Conservation (phyloP, 495 filamentous ascomycete species). For the Talaromyces liani region DNA sequence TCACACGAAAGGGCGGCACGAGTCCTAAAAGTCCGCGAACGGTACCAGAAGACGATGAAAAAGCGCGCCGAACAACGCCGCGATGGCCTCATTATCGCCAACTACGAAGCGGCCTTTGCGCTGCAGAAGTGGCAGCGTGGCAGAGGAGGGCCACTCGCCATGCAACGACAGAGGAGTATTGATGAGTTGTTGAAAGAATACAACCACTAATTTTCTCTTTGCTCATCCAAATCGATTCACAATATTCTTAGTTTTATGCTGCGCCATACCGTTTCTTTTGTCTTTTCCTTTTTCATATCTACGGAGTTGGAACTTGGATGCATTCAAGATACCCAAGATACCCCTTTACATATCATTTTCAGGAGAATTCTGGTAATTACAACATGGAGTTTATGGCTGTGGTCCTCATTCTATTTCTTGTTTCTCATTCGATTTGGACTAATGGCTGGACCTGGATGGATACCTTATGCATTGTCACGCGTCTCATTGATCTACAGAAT, state of each 20-base stretch:
- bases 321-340: background rate
- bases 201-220: background rate
- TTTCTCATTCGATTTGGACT: background rate
- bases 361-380: background rate
- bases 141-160: constrained; percentile 1
- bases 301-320: background rate
- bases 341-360: background rate
- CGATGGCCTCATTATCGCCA: constrained; percentile 7
- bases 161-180: background rate
- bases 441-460: background rate
- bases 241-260: too few relatives aligned
- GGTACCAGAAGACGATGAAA: background rate
- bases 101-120: constrained; percentile 3
- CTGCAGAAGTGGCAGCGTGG: constrained; percentile 1
- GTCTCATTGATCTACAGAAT: background rate
- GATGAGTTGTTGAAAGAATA: constrained; percentile 1
- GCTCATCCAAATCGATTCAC: too few relatives aligned
- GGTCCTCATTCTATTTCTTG: background rate
- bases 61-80: constrained; percentile 7
- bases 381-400: background rate
- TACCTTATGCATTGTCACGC: background rate
- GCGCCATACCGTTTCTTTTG: background rate
- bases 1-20: constrained; percentile 3
- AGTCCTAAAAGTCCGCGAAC: constrained; percentile 1
- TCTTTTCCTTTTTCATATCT: background rate